Conservation (phyloP, 73 alveolate species). For the Diophrys sp. region DNA sequence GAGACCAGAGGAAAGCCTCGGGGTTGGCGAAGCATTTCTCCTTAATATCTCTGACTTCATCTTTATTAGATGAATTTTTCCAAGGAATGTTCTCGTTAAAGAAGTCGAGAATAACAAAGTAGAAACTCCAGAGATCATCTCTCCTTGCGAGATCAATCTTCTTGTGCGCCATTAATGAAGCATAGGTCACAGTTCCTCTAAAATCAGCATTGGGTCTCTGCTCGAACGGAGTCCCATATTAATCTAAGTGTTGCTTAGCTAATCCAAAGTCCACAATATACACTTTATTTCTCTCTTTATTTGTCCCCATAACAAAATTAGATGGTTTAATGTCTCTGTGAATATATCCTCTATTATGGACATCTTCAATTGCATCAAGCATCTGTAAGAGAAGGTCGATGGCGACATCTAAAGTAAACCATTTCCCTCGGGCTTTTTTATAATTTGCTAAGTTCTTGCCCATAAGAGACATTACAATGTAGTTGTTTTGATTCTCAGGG, state of each 20-base stretch:
- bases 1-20: conserved; percentile 45
- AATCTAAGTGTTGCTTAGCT: conserved; percentile 54
- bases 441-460: conserved; percentile 62
- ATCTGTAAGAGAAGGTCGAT: conserved; percentile 67
- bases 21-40: conserved; percentile 60
- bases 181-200: conserved; percentile 79
- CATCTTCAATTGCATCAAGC: conserved; percentile 51
- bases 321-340: conserved; percentile 82
- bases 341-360: conserved; percentile 59
- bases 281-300: conserved; percentile 57
- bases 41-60: conserved; percentile 61
- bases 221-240: conserved; percentile 33
- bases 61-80: conserved; percentile 63
- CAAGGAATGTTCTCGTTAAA: conserved; percentile 71
- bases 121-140: conserved; percentile 81
- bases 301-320: conserved; percentile 51
- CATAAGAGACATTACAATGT: conserved; percentile 75
- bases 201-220: conserved; percentile 56
- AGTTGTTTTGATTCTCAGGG: conserved; percentile 50
- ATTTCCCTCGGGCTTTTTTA: conserved; percentile 60
- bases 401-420: conserved; percentile 77
- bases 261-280: conserved; percentile 75
- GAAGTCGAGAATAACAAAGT: conserved; percentile 71
- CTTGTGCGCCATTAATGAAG: conserved; percentile 73
- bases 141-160: conserved; percentile 68